Base-by-base conservation (phyloP, 2,329 filamentous ascomycete species). In the Diaporthe eres region DNA sequence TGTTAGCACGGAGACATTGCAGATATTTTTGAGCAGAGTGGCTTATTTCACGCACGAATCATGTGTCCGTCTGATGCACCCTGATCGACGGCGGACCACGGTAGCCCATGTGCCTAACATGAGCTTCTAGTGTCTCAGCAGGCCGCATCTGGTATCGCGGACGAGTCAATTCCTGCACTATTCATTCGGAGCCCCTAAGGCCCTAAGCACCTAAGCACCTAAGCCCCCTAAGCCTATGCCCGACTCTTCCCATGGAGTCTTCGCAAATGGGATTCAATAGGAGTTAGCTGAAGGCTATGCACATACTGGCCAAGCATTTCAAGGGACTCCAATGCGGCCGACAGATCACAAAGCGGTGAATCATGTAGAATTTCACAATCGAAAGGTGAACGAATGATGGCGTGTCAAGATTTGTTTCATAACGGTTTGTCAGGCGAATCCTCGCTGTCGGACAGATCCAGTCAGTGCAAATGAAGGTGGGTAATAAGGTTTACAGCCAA, bases 31-130 rank as follows among this genome's bases (percentile, higher is more conserved):
- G 34, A 70, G 15, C 10, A 70, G 31, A n/a, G 34, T 37, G 65
- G 65, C 63, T 53, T 39, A 70, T 70, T 55, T 55, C 65, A 55
- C 15, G 65, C 65, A 70, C 65, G 65, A 70, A 70, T 70, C 65
- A 70, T 70, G 65, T 70, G 34, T n/a, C 47, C 65, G 65, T 53
- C 65, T 68, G 65, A 68, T 53, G 65, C 31, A 28, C 31, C 65
- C 65, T 70, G 65, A 70, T 68, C 65, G 65, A 68, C 65, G 31
- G 49, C 37, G 47, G 37, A 55, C 47, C 65, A 70, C 49, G 65
- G 49, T 55, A 25, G 65, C 22, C 65, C 65, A 70, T 70, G 65
- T 42, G 34, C 49, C 31, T 3, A 55, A 28, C 22, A 15, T 55
- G 34, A 39, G 49, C 34, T 42, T 42, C 65, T 70, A 70, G 65